Evolutionary conservation across 352 stramenopile genomes (phyloP), one percentile per base, ranked within the genome.

Genomic region (Pythium periplocum): DNA sequence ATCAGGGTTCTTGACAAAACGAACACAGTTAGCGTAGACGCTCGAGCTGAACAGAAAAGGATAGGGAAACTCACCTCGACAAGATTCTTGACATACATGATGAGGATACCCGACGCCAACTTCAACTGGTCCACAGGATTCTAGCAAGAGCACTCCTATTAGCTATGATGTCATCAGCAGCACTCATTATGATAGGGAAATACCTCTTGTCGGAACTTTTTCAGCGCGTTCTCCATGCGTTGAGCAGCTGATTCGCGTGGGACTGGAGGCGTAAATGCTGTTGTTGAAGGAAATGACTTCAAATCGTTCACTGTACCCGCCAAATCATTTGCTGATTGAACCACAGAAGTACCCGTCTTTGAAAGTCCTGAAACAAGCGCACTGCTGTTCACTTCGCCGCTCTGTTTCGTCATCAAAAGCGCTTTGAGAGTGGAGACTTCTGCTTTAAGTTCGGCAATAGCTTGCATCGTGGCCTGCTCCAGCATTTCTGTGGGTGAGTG

Each of bases 81-180:
- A 10, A 93, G 59, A 55, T 93, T 93, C 71, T 89, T 90, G 53
- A 90, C 79, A 69, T 93, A 93, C 82, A 93, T 93, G 54, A 78
- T 80, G 26, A 93, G 68, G 55, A 93, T 87, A 2, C 76, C 73
- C 7, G 75, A 68, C 51, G 75, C 79, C 30, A 85, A 47, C 45
- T 89, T 83, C 4, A 93, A 61, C 56, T 87, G 68, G 37, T 90
- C 82, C 31, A 79, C 48, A 12, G 78, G 73, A 36, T 93, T 93
- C 82, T 93, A 49, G 39, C 12, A 5, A 45, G 4, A 45, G 6
- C 33, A 11, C 12, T 9, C 39, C 50, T 4, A 30, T 48, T 39
- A 51, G 32, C 31, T 12, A 38, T 4, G 31, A 6, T 7, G 5
- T 11, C 42, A 2, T 26, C 7, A 34, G 12, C 26, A 51, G 11